A percentile compares a stretch with the other conserved stretches of the same genome.
phyloP scores from a whole-genome alignment of 2,329 filamentous ascomycete species.

The Aspergillus fischeri region DNA sequence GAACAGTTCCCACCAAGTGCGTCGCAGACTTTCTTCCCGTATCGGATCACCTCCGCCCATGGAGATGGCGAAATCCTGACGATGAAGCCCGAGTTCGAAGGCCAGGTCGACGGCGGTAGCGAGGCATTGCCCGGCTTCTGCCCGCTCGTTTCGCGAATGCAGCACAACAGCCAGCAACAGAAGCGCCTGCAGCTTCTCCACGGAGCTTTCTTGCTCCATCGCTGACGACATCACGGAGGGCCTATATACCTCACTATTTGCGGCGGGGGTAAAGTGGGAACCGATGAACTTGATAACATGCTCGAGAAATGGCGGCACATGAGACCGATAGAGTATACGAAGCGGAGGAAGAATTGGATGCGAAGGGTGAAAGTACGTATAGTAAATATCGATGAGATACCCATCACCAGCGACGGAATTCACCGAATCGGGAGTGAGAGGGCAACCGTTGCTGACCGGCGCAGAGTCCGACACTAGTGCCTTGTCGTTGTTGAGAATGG shows the following conservation, averaged over 20 bases:
- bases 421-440: conserved; percentile 35
- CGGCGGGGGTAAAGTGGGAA: conserved; percentile 48
- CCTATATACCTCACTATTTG: conserved; percentile 44
- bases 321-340: conserved; percentile 34
- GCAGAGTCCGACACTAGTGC: conserved; percentile 13
- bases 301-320: conserved; percentile 45
- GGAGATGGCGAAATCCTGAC: conserved; percentile 59
- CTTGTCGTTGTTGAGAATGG: conserved; percentile 18
- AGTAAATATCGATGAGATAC: conserved; percentile 52
- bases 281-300: conserved; percentile 56
- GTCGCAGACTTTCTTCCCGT: conserved; percentile 75
- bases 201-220: conserved; percentile 41
- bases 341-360: conserved; percentile 56
- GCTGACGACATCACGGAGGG: conserved; percentile 29
- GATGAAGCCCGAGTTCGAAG: conserved; percentile 72
- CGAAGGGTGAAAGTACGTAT: conserved; percentile 51
- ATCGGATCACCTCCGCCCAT: conserved; percentile 63
- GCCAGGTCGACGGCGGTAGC: conserved; percentile 66
- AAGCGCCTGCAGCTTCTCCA: conserved; percentile 71
- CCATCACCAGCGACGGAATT: conserved; percentile 30
- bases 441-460: conserved; percentile 18
- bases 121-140: conserved; percentile 64
- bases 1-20: conserved; percentile 88
- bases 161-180: conserved; percentile 72
- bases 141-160: conserved; percentile 70